Base-by-base conservation (phyloP, 352 stramenopile species). In the Discostella stelligera region DNA sequence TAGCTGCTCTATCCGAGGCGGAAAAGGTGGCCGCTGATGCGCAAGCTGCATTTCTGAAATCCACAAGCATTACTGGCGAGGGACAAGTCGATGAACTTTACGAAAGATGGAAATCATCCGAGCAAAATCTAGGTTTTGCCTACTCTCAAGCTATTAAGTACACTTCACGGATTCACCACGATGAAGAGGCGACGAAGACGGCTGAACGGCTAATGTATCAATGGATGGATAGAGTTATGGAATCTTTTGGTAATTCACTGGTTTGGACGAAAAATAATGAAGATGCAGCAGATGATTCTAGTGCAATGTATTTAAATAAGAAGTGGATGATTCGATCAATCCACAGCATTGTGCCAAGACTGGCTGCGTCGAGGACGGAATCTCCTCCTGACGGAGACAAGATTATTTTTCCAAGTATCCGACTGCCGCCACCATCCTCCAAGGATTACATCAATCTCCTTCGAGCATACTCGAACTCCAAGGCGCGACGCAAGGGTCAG, bases 391-490 rank as follows among this genome's bases (percentile, higher is more conserved):
- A 48, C 25, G 63, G 37, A 44, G 20, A 53, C 20, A 49, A 49
- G 8, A 20, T 21, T 8, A 41, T 65, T 23, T 16, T 18, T 27
- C 16, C 6, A 16, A 20, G 20, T 16, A 64, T 74, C 11, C 30
- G 66, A 27, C 71, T 84, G 52, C 71, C 77, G 30, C 77, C 77
- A 21, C 77, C 77, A 20, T 49, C 39, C 13, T 66, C 44, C 30
- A 77, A 76, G 59, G 77, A 84, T 63, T 84, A 80, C 55, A 55
- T 77, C 9, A 80, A 80, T 60, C n/a, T 84, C 13, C 63, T 84
- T 9, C 65, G 77, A 23, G 59, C 71, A 9, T 84, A 79, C 23
- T 77, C 69, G 3, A 14, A 67, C 16, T 84, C 77, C 14, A 84
- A 84, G 50, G 77, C 71, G 25, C 71, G 61, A 44, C 37, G 61